phyloP scores from a whole-genome alignment of 2,329 filamentous ascomycete species.

The Fusarium napiforme region DNA sequence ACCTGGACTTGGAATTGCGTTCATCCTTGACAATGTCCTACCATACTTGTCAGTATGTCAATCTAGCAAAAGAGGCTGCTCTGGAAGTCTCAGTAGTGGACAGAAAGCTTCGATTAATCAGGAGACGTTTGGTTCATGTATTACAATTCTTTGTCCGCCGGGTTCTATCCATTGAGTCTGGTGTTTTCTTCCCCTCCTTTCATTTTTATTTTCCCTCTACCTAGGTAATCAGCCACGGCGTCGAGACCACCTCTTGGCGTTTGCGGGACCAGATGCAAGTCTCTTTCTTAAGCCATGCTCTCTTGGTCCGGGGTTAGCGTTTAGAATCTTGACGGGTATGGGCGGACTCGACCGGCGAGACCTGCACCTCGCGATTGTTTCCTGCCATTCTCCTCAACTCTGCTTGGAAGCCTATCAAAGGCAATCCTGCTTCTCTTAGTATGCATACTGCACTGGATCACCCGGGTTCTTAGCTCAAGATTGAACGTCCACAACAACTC shows the following conservation, averaged over 20 bases:
- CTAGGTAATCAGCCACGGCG: slow-evolving; percentile 18
- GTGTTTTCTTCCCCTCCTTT: background rate
- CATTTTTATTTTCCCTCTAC: slow-evolving; percentile 1
- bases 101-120: background rate
- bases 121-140: background rate
- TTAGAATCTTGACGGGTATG: slow-evolving; percentile 28
- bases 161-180: background rate
- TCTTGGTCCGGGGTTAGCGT: slow-evolving; percentile 33
- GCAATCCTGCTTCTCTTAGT: background rate
- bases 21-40: background rate
- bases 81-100: background rate
- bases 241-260: slow-evolving; percentile 30
- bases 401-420: background rate
- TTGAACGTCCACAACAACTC: slow-evolving; percentile 15
- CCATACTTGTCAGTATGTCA: background rate
- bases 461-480: slow-evolving; percentile 7
- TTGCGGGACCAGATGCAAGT: slow-evolving; percentile 30
- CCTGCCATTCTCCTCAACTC: slow-evolving; percentile 2
- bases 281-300: slow-evolving; percentile 28
- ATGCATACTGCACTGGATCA: slow-evolving; percentile 5
- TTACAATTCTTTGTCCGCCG: slow-evolving; percentile 1
- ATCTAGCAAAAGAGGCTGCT: background rate
- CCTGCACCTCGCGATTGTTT: slow-evolving; percentile 14
- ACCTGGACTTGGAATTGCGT: background rate
- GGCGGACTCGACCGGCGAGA: slow-evolving; percentile 22